Evolutionary conservation across 345 rosid species (phyloP), one percentile per base, ranked within the genome.

Genomic region (Passiflora organensis): DNA sequence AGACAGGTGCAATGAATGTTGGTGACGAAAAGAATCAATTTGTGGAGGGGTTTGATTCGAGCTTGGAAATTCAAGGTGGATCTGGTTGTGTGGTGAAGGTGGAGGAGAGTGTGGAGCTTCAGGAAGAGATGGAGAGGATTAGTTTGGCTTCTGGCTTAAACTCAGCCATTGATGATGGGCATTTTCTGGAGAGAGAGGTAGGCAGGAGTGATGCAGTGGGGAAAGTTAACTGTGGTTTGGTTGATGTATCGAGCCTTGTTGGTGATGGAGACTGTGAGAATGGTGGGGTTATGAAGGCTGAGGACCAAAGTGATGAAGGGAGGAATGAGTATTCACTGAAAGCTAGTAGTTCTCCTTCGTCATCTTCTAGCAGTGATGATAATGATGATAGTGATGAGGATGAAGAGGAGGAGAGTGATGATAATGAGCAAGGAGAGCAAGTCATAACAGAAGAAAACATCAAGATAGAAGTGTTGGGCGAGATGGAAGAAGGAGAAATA

Each of bases 121-220:
- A 73, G 74, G 64, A 75, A 58, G 74, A 65, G 43, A 56, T 89
- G 61, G 73, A 63, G 36, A 76, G 68, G 56, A 78, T 79, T 38
- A 71, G 73, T 57, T 80, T 80, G 69, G 51, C 47, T 55, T 62
- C 55, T 32, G 53, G 28, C 38, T 23, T 22, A 19, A 59, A 10
- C 23, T 25, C 59, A 2, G 52, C 48, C 65, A 52, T 18, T 51
- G 64, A 32, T 15, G 58, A 65, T 47, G 55, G n/a, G 36, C 0
- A 8, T 23, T 21, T 18, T 21, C 70, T 60, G 48, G 57, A 65
- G 59, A 60, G 62, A 10, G 43, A 69, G 42, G 4, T 42, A 8
- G 41, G 4, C 44, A 48, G 12, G 32, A 21, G 55, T 34, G 39
- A 28, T 32, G 51, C 23, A 39, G 43, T 10, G 2, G 24, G 22